Percentiles rank a stretch among this genome's conserved stretches.
These are phyloP conservation scores for Trichoderma sp. DNA, from an alignment of 2,329 filamentous ascomycete species.

Conservation along the genomic window DNA sequence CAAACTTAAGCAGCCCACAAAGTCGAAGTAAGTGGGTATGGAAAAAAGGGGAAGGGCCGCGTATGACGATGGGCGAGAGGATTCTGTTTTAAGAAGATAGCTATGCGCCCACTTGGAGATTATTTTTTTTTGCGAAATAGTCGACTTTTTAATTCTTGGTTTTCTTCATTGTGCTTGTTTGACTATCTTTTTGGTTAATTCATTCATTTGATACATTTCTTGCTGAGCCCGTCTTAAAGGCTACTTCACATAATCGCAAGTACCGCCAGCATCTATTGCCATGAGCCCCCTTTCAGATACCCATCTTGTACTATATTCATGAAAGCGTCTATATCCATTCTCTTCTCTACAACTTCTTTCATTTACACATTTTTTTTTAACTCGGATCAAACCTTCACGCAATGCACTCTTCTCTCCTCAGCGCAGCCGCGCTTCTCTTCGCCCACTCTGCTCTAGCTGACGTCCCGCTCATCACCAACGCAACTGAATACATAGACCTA, in stretches of 20 bases:
- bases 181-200: neutral
- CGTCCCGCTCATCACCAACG: constrained; percentile 1
- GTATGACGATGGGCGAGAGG: neutral
- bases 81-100: neutral
- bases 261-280: neutral
- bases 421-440: neutral
- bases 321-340: neutral
- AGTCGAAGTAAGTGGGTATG: neutral
- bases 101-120: neutral
- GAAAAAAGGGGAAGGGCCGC: constrained; percentile 12
- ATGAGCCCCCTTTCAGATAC: neutral
- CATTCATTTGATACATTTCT: neutral
- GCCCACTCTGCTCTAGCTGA: neutral
- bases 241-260: neutral
- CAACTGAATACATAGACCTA: neutral
- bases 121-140: neutral
- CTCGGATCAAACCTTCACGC: neutral
- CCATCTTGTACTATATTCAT: neutral
- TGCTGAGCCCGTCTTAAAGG: neutral
- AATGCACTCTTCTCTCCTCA: neutral
- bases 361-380: neutral
- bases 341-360: neutral
- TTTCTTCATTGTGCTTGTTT: neutral
- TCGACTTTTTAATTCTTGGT: neutral
- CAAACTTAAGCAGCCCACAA: neutral